phyloP scores from a whole-genome alignment of 257 asterid genomes.

The Nicotiana tomentosiformis region DNA sequence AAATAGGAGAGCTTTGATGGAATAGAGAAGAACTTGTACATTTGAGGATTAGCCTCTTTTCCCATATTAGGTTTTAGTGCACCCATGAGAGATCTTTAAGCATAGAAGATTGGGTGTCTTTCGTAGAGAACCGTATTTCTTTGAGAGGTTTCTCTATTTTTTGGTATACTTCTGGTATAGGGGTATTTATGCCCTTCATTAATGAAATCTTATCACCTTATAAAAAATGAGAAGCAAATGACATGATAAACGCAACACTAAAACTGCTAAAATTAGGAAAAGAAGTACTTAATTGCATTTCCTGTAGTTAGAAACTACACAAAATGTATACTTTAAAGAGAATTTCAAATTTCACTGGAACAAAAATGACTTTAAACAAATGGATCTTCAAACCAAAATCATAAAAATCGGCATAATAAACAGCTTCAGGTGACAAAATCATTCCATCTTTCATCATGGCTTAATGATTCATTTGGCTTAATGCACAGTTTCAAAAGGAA shows the following conservation, averaged over 20 bases:
- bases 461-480: neutral
- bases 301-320: neutral
- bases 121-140: too few species aligned
- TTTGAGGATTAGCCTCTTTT: too few species aligned
- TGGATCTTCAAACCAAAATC: neutral
- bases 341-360: neutral
- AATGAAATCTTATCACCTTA: too few species aligned
- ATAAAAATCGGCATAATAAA: neutral
- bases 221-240: neutral
- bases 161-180: too few species aligned
- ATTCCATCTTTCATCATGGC: neutral
- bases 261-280: too few species aligned
- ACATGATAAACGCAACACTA: neutral
- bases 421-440: neutral
- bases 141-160: too few species aligned
- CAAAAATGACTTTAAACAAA: neutral
- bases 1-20: too few species aligned
- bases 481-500: neutral
- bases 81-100: too few species aligned
- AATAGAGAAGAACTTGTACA: too few species aligned
- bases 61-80: too few species aligned
- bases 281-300: neutral
- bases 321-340: neutral
- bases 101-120: too few species aligned
- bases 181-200: too few species aligned